These are phyloP conservation scores for Eucalyptus erythrocorys DNA, from an alignment of 345 rosid species.

Conservation along the genomic window DNA sequence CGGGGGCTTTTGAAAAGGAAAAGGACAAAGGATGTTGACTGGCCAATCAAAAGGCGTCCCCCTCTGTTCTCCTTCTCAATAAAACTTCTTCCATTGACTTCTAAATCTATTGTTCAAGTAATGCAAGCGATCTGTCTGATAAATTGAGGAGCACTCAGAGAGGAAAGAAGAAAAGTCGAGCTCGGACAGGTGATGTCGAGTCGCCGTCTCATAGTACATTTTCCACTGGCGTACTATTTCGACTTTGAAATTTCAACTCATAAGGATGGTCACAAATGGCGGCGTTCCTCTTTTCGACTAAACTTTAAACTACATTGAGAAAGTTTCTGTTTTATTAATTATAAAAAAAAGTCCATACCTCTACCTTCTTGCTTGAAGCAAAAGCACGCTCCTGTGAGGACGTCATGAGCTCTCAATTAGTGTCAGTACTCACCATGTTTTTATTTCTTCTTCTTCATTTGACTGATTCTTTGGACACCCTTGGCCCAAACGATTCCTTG, in stretches of 20 bases:
- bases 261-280: too few relatives aligned
- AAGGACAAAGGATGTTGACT: neutral
- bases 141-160: neutral
- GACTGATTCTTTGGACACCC: neutral
- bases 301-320: too few relatives aligned
- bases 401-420: neutral
- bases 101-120: too few relatives aligned
- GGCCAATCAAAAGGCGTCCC: neutral
- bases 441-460: neutral
- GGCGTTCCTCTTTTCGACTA: too few relatives aligned
- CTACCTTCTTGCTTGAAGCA: neutral
- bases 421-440: neutral
- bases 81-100: neutral
- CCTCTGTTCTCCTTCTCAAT: neutral
- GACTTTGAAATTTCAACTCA: neutral
- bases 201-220: neutral
- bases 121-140: neutral
- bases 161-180: neutral
- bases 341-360: too few relatives aligned
- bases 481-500: slow-evolving; percentile 4
- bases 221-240: neutral
- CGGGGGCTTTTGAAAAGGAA: neutral
- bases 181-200: neutral
- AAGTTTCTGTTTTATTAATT: too few relatives aligned
- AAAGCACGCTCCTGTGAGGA: neutral